Base-by-base conservation (phyloP, 805 yeast genomes). In the Dipodascus geniculatus region DNA sequence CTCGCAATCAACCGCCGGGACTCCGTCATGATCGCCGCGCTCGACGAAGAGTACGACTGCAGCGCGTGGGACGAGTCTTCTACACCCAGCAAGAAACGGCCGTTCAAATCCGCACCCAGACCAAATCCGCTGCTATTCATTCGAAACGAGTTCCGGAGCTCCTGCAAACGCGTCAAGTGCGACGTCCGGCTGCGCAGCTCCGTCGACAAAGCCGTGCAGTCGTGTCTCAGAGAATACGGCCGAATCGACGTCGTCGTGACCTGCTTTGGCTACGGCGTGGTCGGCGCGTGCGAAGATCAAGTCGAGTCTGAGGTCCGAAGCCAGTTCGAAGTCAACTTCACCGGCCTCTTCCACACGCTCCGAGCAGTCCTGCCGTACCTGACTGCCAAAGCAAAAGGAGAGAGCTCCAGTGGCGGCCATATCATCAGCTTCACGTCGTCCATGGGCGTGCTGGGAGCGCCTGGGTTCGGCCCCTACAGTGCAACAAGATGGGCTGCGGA, bases 401-500 rank as follows among this genome's bases (percentile, higher is more conserved):
- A 35, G 8, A 51, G 42, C 20, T 51, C 49, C 4, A 23, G 4
- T 22, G 42, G 42, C 22, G 17, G 51, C 3, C 35, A 23, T 11
- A 47, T 60, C 17, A 42, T 60, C 33, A 50, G 51, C 23, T 35
- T 59, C 14, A 53, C 59, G 2, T 54, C 58, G 4, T 49, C 61
- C 1, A 56, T 67, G 47, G 68, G 65, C 19, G 54, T 60, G 23
- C 51, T 59, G 24, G 68, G 67, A 2, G 61, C 61, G 4, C 69
- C 69, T 1, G 68, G 66, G 2, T 31, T 58, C 48, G 67, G 60
- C 4, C 61, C 65, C 23, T 60, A 61, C 42, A 52, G 63, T 16
- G 66, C 66, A 11, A 58, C 64, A 17, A 61, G 63, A 49, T 61
- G 68, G 61, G 70, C 70, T 2, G 49, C 56, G 6, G 70, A 66